Evolutionary conservation across 768 basidiomycete genomes (phyloP), one percentile per base, ranked within the genome.

Genomic region (Leccinum disarticulatum): DNA sequence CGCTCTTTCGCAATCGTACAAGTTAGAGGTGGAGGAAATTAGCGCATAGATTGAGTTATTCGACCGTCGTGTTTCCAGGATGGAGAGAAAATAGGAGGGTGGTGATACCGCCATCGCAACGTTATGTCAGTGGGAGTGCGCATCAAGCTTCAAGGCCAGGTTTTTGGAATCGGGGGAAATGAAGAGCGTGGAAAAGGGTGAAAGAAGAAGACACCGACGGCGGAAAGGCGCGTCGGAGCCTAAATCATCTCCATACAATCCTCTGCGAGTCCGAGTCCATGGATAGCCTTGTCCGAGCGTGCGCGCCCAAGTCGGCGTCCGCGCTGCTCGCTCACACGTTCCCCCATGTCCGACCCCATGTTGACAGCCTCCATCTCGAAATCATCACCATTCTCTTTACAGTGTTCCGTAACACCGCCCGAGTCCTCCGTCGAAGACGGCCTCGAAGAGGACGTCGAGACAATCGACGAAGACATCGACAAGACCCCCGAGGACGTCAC

Each of bases 281-380:
- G 67, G 4, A 36, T 22, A 11, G 6, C 8, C 58, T 67, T 68
- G 55, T 64, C 62, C 11, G 19, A 46, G 22, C 68, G 62, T 19
- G n/a, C 3, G 17, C 68, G 68, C 7, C 51, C 68, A 17, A 48
- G 57, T 9, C 35, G 67, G 49, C 67, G 68, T 33, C 68, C 67
- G n/a, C 67, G 66, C 19, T 46, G 17, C 27, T 64, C 65, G 31
- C 33, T 49, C 2, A n/a, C 5, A 2, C 47, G 52, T 1, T 64
- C 65, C 19, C 43, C n/a, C 3, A 6, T 41, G 8, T 63, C 59
- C 19, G 55, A 55, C 6, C 8, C 38, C 25, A 54, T 35, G 6
- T 46, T 53, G 8, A 17, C 48, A 10, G 62, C 63, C 8, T 65
- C 66, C 67, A 68, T 68, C 7, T 70, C 67, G 31, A 70, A 19